These are phyloP conservation scores for Taiwanofungus camphoratus DNA, from an alignment of 1,284 basidiomycete species.

Conservation along the genomic window DNA sequence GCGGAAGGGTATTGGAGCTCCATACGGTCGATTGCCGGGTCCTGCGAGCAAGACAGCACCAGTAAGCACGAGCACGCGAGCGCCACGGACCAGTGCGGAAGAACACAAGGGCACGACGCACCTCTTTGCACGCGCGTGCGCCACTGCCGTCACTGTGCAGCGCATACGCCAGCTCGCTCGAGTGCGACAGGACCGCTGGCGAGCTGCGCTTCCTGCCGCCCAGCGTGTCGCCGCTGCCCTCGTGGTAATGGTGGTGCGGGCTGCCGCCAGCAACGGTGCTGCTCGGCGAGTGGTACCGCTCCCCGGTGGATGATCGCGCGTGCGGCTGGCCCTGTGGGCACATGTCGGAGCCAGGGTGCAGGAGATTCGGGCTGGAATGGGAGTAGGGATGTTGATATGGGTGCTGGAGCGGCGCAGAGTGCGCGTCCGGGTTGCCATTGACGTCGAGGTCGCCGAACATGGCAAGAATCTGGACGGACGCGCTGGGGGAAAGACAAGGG, in stretches of 20 bases:
- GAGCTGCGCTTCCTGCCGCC: too few relatives aligned
- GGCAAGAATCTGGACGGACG: constrained; percentile 20
- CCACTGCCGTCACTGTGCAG: constrained; percentile 12
- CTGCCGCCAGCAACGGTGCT: too few relatives aligned
- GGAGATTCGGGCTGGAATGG: constrained; percentile 11
- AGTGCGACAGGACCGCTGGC: constrained; percentile 12
- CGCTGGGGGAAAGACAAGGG: too few relatives aligned
- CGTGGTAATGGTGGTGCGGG: too few relatives aligned
- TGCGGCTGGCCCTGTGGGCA: too few relatives aligned
- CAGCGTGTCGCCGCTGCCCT: too few relatives aligned
- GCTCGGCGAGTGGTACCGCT: too few relatives aligned
- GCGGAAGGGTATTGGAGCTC: too few relatives aligned
- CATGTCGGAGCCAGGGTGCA: background rate
- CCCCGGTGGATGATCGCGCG: too few relatives aligned
- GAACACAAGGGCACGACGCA: constrained; percentile 1
- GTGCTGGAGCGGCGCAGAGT: background rate
- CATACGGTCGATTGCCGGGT: too few relatives aligned
- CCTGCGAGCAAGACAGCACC: background rate
- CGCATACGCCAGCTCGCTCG: constrained; percentile 21
- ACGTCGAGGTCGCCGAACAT: constrained; percentile 22
- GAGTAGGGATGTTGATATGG: background rate
- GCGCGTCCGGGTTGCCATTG: background rate
- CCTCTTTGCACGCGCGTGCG: constrained; percentile 1
- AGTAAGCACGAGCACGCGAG: too few relatives aligned
- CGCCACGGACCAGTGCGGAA: too few relatives aligned